Conservation (phyloP, 1,139 yeast genomes). For the Candida mesenterica region DNA sequence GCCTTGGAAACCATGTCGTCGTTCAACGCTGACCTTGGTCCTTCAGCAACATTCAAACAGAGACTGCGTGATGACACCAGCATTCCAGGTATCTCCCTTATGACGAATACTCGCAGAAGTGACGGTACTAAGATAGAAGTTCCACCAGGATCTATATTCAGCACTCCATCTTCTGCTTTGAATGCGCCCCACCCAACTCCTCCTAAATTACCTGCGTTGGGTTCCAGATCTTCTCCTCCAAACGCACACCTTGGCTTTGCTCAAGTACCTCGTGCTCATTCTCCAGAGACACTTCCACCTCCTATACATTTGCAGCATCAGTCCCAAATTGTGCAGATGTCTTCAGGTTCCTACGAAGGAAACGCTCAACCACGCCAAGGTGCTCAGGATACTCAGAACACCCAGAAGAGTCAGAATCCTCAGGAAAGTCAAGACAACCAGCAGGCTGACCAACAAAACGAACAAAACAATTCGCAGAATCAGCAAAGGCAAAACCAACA, state of each 20-base stretch:
- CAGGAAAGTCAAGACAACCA: slow-evolving; percentile 16
- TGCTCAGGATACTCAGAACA: slow-evolving; percentile 2
- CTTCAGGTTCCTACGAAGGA: slow-evolving; percentile 13
- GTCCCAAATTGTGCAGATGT: slow-evolving; percentile 2
- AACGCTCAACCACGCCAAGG: too few species aligned
- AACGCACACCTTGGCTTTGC: slow-evolving; percentile 1
- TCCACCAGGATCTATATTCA: slow-evolving; percentile 20
- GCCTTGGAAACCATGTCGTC: slow-evolving; percentile 57
- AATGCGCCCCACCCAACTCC: slow-evolving; percentile 27
- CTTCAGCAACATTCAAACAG: slow-evolving; percentile 41
- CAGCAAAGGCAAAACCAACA: slow-evolving; percentile 14
- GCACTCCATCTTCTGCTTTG: slow-evolving; percentile 39
- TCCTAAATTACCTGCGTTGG: slow-evolving; percentile 32
- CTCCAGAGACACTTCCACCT: slow-evolving; percentile 3
- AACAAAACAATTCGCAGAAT: slow-evolving; percentile 16
- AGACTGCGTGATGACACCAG: slow-evolving; percentile 9
- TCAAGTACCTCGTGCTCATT: slow-evolving; percentile 8
- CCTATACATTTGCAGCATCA: background rate
- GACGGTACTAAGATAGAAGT: slow-evolving; percentile 12
- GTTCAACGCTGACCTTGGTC: slow-evolving; percentile 34
- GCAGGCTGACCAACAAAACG: slow-evolving; percentile 14
- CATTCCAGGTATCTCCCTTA: slow-evolving; percentile 30
- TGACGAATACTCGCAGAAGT: slow-evolving; percentile 18
- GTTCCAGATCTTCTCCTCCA: slow-evolving; percentile 1
- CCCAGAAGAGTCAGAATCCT: slow-evolving; percentile 4